These are phyloP conservation scores for Aspergillus puulaauensis DNA, from an alignment of 2,329 filamentous ascomycete genomes.

Conservation along the genomic window DNA sequence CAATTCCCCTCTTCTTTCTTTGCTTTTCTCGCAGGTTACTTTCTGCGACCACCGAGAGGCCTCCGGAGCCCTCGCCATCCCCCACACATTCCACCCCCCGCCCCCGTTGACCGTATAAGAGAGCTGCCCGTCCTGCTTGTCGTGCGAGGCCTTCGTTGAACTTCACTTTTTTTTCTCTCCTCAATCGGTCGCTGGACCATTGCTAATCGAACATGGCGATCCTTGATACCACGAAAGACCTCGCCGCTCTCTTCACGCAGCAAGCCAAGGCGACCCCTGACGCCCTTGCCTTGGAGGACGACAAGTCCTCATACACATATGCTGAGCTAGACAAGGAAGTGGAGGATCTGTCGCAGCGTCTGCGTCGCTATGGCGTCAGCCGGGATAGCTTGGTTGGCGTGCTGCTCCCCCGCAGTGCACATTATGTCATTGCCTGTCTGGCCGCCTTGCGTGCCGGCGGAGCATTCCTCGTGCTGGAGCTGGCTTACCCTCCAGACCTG, in stretches of 20 bases:
- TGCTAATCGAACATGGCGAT: slow-evolving; percentile 53
- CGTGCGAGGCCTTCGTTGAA: not conserved
- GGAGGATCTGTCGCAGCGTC: slow-evolving; percentile 60
- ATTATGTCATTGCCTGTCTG: slow-evolving; percentile 77
- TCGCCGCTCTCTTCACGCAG: slow-evolving; percentile 68
- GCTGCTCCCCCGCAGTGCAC: slow-evolving; percentile 70
- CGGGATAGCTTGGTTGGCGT: slow-evolving; percentile 75
- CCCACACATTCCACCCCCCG: not conserved
- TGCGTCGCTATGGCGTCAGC: slow-evolving; percentile 67
- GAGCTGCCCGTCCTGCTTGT: not conserved
- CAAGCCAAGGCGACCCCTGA: slow-evolving; percentile 70
- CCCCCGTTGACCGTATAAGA: not conserved
- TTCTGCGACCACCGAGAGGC: not conserved
- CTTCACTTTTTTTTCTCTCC: not conserved
- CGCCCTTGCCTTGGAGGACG: slow-evolving; percentile 71
- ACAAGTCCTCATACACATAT: slow-evolving; percentile 66
- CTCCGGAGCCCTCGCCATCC: not conserved
- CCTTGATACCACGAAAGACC: slow-evolving; percentile 70
- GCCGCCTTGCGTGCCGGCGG: slow-evolving; percentile 76
- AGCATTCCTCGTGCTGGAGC: slow-evolving; percentile 76
- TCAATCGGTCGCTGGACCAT: not conserved
- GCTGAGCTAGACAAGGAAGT: slow-evolving; percentile 69
- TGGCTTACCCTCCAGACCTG: slow-evolving; percentile 73
- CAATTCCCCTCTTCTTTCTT: not conserved
- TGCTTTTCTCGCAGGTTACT: not conserved